Conservation (phyloP, 2,329 filamentous ascomycete genomes). For the Colletotrichum destructivum region DNA sequence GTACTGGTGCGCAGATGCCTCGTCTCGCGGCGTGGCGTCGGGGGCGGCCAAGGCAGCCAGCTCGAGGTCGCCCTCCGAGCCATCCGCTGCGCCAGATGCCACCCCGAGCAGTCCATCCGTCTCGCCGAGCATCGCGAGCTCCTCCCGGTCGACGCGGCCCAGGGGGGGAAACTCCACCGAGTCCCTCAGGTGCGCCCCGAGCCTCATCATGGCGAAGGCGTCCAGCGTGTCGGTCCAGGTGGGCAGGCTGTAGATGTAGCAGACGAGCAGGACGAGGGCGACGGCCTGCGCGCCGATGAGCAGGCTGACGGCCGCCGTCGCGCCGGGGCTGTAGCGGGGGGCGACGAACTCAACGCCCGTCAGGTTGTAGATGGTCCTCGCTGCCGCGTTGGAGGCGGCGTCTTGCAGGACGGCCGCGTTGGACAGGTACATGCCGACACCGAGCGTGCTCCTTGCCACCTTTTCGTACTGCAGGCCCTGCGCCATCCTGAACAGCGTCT, state of each 20-base stretch:
- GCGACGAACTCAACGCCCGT: slow-evolving; percentile 28
- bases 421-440: slow-evolving; percentile 40
- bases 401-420: slow-evolving; percentile 35
- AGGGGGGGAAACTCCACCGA: slow-evolving; percentile 11
- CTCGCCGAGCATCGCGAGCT: slow-evolving; percentile 17
- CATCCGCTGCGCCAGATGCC: slow-evolving; percentile 2
- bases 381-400: slow-evolving; percentile 35
- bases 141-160: slow-evolving; percentile 5
- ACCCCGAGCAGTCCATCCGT: slow-evolving; percentile 26
- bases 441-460: slow-evolving; percentile 38
- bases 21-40: not conserved
- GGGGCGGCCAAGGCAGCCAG: slow-evolving; percentile 18
- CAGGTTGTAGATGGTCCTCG: slow-evolving; percentile 39
- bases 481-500: slow-evolving; percentile 31
- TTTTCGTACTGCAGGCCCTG: slow-evolving; percentile 31
- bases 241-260: slow-evolving; percentile 39
- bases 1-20: slow-evolving; percentile 26
- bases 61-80: slow-evolving; percentile 27
- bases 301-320: slow-evolving; percentile 26
- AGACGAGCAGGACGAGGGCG: slow-evolving; percentile 27
- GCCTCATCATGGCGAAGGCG: slow-evolving; percentile 37
- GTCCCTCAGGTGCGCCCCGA: slow-evolving; percentile 24
- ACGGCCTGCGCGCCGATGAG: slow-evolving; percentile 35
- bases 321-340: slow-evolving; percentile 7
- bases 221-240: slow-evolving; percentile 41